Conservation (phyloP, 2,329 filamentous ascomycete genomes). For the Claviceps lovelessii region DNA sequence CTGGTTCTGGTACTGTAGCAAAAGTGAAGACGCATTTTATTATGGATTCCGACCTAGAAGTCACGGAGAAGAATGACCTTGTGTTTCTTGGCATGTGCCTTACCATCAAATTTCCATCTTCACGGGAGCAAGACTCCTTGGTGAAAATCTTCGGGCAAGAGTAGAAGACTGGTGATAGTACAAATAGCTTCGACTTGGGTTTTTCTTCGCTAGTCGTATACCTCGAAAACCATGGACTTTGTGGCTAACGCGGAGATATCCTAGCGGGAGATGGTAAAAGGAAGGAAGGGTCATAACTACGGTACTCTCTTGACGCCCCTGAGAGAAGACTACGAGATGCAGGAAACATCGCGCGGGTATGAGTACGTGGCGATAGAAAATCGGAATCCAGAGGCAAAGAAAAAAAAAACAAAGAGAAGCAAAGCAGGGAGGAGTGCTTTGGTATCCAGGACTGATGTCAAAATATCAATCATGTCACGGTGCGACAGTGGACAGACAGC, state of each 20-base stretch:
- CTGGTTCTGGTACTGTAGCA: too few relatives aligned
- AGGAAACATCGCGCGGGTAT: not conserved
- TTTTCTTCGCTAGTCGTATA: conserved; percentile 87
- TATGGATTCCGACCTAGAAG: too few relatives aligned
- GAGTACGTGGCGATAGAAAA: too few relatives aligned
- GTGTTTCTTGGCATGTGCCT: conserved; percentile 43
- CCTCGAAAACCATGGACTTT: conserved; percentile 62
- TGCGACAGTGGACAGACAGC: conserved; percentile 1
- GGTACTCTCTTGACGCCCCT: not conserved
- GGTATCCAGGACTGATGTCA: not conserved
- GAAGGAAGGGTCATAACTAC: not conserved
- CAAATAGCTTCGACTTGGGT: conserved; percentile 32
- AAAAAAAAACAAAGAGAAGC: too few relatives aligned
- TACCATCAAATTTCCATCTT: conserved; percentile 72
- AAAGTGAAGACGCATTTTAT: not conserved
- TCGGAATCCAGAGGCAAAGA: too few relatives aligned
- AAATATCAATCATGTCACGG: conserved; percentile 1
- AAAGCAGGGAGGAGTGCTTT: not conserved
- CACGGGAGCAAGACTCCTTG: conserved; percentile 43
- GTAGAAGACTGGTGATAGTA: conserved; percentile 35
- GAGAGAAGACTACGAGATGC: conserved; percentile 9
- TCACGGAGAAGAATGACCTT: not conserved
- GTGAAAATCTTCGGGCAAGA: conserved; percentile 73
- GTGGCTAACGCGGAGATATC: conserved; percentile 78
- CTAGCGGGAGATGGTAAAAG: conserved; percentile 40